Conservation (phyloP, 2,329 filamentous ascomycete genomes). For the Aspergillus sp. region DNA sequence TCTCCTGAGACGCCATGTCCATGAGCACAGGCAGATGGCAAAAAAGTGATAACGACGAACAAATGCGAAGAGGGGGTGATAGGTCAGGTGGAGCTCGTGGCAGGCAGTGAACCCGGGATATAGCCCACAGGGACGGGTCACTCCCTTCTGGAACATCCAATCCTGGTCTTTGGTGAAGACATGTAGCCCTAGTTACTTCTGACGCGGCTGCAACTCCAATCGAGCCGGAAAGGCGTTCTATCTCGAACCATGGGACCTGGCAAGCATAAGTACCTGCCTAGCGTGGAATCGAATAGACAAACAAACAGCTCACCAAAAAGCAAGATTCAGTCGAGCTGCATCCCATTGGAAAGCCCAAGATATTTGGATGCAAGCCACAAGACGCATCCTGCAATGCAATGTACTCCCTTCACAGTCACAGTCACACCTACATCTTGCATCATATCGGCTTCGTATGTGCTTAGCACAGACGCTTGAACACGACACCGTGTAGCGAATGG, state of each 20-base stretch:
- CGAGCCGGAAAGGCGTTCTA: not conserved
- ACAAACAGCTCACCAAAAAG: constrained; percentile 5
- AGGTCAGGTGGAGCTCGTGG: not conserved
- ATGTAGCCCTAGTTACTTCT: not conserved
- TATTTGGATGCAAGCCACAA: constrained; percentile 11
- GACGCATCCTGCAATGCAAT: constrained; percentile 10
- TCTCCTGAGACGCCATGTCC: not conserved
- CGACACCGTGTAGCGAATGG: not conserved
- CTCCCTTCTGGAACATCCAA: not conserved
- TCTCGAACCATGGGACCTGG: not conserved
- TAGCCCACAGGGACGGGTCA: not conserved
- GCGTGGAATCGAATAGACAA: not conserved
- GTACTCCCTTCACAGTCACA: constrained; percentile 4
- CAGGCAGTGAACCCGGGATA: not conserved
- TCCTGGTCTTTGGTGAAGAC: not conserved
- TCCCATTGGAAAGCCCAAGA: constrained; percentile 6
- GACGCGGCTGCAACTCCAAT: not conserved
- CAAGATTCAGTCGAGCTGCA: not conserved
- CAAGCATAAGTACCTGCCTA: not conserved
- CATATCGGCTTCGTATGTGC: not conserved
- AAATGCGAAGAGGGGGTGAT: not conserved
- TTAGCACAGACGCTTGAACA: not conserved
- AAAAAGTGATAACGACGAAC: not conserved
- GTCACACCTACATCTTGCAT: constrained; percentile 10
- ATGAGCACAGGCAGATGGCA: not conserved